Evolutionary conservation across 305 asterid genomes (phyloP).

Genomic region (Ilex paraguariensis): DNA sequence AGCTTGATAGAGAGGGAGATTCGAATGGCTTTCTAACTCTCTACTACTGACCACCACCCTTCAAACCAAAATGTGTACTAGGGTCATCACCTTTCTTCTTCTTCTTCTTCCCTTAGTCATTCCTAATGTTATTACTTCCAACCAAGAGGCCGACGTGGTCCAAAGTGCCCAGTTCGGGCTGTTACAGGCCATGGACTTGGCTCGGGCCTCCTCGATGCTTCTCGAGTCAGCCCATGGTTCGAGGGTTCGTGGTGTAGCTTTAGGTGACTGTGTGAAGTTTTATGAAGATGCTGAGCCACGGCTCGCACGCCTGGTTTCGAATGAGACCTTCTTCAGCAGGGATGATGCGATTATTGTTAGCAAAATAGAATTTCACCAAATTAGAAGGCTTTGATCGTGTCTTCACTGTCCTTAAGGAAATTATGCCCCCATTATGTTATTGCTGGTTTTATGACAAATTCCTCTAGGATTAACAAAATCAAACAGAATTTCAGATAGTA

Average conservation of each 20-base stretch:
- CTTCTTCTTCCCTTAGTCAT: slow-evolving; percentile 11
- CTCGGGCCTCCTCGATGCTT: slow-evolving; percentile 13
- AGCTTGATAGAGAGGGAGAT: not conserved
- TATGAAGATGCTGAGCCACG: slow-evolving; percentile 49
- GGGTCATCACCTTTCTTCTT: slow-evolving; percentile 20
- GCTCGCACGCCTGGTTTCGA: slow-evolving; percentile 31
- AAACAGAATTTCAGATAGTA: too few species aligned
- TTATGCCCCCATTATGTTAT: too few species aligned
- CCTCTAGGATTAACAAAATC: too few species aligned
- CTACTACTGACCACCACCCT: not conserved
- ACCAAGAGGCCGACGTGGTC: slow-evolving; percentile 22
- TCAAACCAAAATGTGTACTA: slow-evolving; percentile 14
- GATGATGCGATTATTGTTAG: too few species aligned
- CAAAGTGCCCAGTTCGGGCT: slow-evolving; percentile 34
- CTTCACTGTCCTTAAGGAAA: too few species aligned
- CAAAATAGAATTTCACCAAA: too few species aligned
- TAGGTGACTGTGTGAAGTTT: slow-evolving; percentile 43
- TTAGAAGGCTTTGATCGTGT: too few species aligned
- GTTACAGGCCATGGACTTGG: slow-evolving; percentile 33
- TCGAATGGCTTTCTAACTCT: not conserved
- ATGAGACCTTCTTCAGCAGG: slow-evolving; percentile 17
- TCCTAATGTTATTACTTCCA: slow-evolving; percentile 7
- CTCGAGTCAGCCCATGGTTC: slow-evolving; percentile 15
- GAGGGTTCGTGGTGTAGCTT: slow-evolving; percentile 11
- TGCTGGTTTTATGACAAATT: too few species aligned